Conservation (phyloP, 2,329 filamentous ascomycete genomes). For the Ophiostoma sp. region DNA sequence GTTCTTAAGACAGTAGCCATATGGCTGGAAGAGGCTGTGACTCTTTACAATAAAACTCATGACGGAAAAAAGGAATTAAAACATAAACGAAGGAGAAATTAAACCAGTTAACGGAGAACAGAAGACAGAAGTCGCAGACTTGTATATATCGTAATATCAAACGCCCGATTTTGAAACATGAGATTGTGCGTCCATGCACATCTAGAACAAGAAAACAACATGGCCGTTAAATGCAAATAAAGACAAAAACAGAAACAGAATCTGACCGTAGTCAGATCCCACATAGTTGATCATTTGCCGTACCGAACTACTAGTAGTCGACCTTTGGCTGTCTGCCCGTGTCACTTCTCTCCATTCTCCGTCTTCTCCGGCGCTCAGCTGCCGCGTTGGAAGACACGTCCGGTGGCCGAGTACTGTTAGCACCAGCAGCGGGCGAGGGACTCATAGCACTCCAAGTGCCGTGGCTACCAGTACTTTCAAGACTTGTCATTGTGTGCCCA, state of each 20-base stretch:
- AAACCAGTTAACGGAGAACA: neutral
- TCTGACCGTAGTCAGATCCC: neutral
- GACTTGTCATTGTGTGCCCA: constrained; percentile 43
- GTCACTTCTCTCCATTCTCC: constrained; percentile 48
- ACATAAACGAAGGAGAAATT: neutral
- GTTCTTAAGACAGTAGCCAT: no score
- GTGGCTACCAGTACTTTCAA: constrained; percentile 43
- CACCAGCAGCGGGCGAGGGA: constrained; percentile 33
- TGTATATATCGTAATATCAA: neutral
- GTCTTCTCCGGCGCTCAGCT: constrained; percentile 50
- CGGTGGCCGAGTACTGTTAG: constrained; percentile 16
- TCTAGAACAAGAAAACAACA: constrained; percentile 5
- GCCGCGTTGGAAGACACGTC: constrained; percentile 31
- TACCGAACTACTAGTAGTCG: constrained; percentile 26
- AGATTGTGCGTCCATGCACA: neutral
- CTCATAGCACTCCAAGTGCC: constrained; percentile 52
- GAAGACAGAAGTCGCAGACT: neutral
- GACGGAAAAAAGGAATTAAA: neutral
- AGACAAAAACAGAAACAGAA: neutral
- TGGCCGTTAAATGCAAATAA: neutral
- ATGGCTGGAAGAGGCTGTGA: no score
- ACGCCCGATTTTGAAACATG: neutral
- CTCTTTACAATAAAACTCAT: no score
- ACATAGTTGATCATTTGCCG: neutral
- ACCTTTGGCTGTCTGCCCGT: constrained; percentile 33